Evolutionary conservation across 257 asterid genomes (phyloP).

Genomic region (Dorcoceras hygrometricum): DNA sequence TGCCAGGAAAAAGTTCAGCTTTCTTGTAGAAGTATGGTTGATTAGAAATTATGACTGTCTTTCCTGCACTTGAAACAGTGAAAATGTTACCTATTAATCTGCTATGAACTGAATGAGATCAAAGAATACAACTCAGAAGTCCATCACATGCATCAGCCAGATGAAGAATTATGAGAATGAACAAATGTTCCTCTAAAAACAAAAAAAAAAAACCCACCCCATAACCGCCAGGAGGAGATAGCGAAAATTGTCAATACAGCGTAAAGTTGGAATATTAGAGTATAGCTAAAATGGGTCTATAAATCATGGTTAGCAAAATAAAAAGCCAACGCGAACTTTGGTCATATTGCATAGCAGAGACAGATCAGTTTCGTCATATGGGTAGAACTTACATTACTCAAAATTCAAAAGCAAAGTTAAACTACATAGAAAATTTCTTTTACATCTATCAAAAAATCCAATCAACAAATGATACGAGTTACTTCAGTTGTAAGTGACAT

Average conservation of each 20-base stretch:
- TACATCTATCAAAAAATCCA: neutral
- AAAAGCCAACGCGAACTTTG: neutral
- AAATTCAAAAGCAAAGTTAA: neutral
- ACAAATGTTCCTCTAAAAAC: neutral
- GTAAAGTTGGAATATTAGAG: neutral
- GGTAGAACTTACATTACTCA: neutral
- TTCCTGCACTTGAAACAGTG: slow-evolving; percentile 51
- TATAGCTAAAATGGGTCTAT: neutral
- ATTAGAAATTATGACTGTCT: slow-evolving; percentile 80
- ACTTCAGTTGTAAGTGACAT: neutral
- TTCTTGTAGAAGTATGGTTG: slow-evolving; percentile 96
- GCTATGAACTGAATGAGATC: slow-evolving; percentile 10
- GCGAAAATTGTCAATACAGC: neutral
- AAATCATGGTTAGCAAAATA: neutral
- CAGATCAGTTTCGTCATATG: neutral
- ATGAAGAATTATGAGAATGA: slow-evolving; percentile 2
- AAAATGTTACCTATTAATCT: slow-evolving; percentile 22
- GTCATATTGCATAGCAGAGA: neutral
- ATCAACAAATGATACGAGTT: neutral
- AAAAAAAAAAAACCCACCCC: neutral
- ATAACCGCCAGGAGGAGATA: neutral
- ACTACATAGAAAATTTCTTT: no score
- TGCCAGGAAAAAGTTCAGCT: slow-evolving; percentile 92
- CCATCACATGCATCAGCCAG: neutral
- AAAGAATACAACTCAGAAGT: neutral